Base-by-base conservation (phyloP, 139 green algal species). In the Raphidocelis subcapitata region DNA sequence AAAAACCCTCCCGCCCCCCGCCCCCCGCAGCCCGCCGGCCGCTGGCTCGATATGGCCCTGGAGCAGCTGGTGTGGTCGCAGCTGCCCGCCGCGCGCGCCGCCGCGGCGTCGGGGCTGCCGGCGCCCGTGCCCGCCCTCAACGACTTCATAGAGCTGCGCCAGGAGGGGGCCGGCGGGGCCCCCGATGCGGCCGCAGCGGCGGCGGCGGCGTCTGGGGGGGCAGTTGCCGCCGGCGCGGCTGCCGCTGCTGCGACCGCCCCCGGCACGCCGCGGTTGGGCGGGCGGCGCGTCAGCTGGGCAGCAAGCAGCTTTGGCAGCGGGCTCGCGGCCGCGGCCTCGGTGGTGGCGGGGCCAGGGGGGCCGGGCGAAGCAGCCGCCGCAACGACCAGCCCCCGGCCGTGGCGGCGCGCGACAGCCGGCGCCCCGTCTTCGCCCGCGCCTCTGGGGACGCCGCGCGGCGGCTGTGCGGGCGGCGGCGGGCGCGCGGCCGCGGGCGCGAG, bases 61-160 rank as follows among this genome's bases (percentile, higher is more conserved):
- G 70, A 77, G 44, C 46, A 69, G 59, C 70, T 77, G 23, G 70
- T 77, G 70, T 77, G 70, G 70, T 44, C 44, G 18, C 70, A 77
- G 61, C 61, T 77, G 35, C 59, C 46, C 49, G 56, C 62, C 32
- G 60, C 35, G 41, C 28, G 51, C 62, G 28, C 36, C 64, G 55
- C 26, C 62, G 47, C 32, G 33, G 32, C 62, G 20, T 5, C 60
- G 23, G 28, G 36, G 46, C 41, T 3, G 5, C 61, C 5, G 52
- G 12, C 16, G 4, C 32, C 61, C 3, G 24, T 77, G 24, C 70
- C 70, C 15, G 44, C 31, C 1, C 47, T 77, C 4, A 77, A 69
- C 52, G 70, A 77, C 16, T 70, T 77, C 3, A 12, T 77, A 26
- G 32, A 56, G 35, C 33, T 77, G n/a, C n/a, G n/a, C n/a, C n/a